A percentile compares a stretch with the other conserved stretches of the same genome.
Evolutionary conservation across 2,329 filamentous ascomycete genomes (phyloP).

Genomic region (Aspergillus nomiae): DNA sequence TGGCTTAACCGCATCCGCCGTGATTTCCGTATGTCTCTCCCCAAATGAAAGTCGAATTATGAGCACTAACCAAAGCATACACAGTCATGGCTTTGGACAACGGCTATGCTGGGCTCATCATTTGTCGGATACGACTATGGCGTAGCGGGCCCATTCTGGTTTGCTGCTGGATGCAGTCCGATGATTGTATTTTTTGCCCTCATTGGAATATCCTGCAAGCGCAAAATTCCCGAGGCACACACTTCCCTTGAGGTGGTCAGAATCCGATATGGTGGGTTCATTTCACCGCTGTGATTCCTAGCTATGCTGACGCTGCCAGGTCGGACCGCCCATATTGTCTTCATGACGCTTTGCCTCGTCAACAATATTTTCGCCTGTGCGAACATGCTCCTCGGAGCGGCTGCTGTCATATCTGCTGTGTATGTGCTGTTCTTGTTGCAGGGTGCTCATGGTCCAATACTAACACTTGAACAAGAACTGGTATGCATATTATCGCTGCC

Average conservation of each 20-base stretch:
- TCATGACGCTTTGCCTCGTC: conserved; percentile 54
- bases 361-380: conserved; percentile 58
- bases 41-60: too few relatives aligned
- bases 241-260: conserved; percentile 57
- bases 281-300: not conserved
- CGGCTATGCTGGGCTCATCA: conserved; percentile 53
- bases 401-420: conserved; percentile 45
- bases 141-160: conserved; percentile 60
- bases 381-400: conserved; percentile 55
- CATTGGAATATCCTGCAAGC: conserved; percentile 55
- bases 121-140: conserved; percentile 59
- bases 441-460: not conserved
- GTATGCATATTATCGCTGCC: conserved; percentile 54
- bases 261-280: conserved; percentile 49
- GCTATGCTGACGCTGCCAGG: conserved; percentile 21
- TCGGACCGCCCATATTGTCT: conserved; percentile 51
- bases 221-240: conserved; percentile 57
- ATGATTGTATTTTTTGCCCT: conserved; percentile 61
- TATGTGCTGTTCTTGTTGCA: conserved; percentile 13
- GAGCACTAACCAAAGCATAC: not conserved
- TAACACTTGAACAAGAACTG: conserved; percentile 37
- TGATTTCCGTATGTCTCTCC: conserved; percentile 47
- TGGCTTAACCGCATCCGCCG: conserved; percentile 56
- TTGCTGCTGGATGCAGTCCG: conserved; percentile 56
- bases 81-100: conserved; percentile 57